phyloP scores from a whole-genome alignment of 2,329 filamentous ascomycete genomes.

The Cladophialophora carrionii region DNA sequence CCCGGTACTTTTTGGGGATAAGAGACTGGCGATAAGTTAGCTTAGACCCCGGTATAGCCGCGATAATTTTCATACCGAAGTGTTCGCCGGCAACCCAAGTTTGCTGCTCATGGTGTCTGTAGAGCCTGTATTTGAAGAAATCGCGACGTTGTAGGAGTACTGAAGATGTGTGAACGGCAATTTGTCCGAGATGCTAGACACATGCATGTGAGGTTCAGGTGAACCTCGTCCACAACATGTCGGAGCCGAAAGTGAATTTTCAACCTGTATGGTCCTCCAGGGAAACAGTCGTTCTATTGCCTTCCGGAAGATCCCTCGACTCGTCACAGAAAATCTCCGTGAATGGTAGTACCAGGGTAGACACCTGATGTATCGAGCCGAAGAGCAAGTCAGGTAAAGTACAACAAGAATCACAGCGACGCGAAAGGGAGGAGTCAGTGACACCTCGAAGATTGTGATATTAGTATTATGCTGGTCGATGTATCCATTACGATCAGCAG shows the following conservation, averaged over 20 bases:
- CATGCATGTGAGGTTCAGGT: neutral
- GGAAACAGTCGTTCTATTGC: too few relatives aligned
- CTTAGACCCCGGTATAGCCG: neutral
- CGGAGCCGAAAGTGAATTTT: conserved; percentile 3
- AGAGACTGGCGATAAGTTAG: conserved; percentile 21
- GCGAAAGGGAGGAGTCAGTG: conserved; percentile 1
- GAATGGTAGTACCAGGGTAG: conserved; percentile 12
- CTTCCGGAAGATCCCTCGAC: conserved; percentile 2
- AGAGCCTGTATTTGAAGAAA: neutral
- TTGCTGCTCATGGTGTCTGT: conserved; percentile 17
- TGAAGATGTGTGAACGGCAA: neutral
- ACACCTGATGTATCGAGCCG: conserved; percentile 2
- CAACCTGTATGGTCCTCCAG: conserved; percentile 1
- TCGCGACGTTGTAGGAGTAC: neutral
- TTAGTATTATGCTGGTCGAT: conserved; percentile 11
- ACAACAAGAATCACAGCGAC: conserved; percentile 11
- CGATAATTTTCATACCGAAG: conserved; percentile 17
- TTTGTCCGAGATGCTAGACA: conserved; percentile 4
- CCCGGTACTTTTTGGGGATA: conserved; percentile 43
- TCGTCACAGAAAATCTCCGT: conserved; percentile 1
- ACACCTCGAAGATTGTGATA: conserved; percentile 6
- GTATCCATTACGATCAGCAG: conserved; percentile 14
- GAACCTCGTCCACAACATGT: conserved; percentile 19
- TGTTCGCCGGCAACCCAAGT: conserved; percentile 21
- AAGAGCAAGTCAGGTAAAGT: neutral